Percentiles rank a stretch among this genome's conserved stretches.
Conservation (phyloP, 352 stramenopile genomes). For the Phytophthora nicotianae region DNA sequence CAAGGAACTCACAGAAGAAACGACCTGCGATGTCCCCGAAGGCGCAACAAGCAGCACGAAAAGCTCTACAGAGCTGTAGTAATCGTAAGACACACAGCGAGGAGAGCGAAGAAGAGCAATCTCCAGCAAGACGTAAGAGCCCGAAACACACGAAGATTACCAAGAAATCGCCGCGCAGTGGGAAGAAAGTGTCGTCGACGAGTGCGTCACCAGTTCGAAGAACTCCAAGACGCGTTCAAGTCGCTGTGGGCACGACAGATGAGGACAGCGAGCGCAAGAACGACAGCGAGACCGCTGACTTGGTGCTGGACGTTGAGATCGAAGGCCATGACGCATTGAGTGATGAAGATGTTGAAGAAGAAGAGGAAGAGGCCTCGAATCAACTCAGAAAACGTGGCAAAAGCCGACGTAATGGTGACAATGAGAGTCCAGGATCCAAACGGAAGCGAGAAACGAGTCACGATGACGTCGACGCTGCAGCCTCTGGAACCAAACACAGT, state of each 20-base stretch:
- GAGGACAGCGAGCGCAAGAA: slow-evolving; percentile 55
- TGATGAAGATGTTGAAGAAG: slow-evolving; percentile 16
- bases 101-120: slow-evolving; percentile 6
- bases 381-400: slow-evolving; percentile 20
- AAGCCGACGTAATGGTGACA: slow-evolving; percentile 2
- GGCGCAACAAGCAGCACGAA: slow-evolving; percentile 16
- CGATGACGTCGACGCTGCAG: slow-evolving; percentile 5
- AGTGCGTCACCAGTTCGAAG: slow-evolving; percentile 12
- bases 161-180: slow-evolving; percentile 24
- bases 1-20: slow-evolving; percentile 17
- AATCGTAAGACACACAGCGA: slow-evolving; percentile 19
- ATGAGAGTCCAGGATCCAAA: slow-evolving; percentile 19
- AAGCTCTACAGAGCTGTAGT: slow-evolving; percentile 11
- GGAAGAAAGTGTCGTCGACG: slow-evolving; percentile 20
- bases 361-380: slow-evolving; percentile 7
- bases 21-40: slow-evolving; percentile 11
- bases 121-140: slow-evolving; percentile 18
- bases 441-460: slow-evolving; percentile 20
- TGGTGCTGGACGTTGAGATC: slow-evolving; percentile 67
- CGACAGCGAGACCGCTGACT: slow-evolving; percentile 45
- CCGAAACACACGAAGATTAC: slow-evolving; percentile 14
- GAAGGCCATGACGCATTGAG: slow-evolving; percentile 23
- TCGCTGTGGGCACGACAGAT: slow-evolving; percentile 54
- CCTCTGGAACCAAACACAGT: not conserved
- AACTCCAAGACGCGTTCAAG: slow-evolving; percentile 40